A percentile compares a stretch with the other conserved stretches of the same genome.
These are phyloP conservation scores for Picea glauca DNA, from an alignment of 75 land plant species.

Conservation along the genomic window DNA sequence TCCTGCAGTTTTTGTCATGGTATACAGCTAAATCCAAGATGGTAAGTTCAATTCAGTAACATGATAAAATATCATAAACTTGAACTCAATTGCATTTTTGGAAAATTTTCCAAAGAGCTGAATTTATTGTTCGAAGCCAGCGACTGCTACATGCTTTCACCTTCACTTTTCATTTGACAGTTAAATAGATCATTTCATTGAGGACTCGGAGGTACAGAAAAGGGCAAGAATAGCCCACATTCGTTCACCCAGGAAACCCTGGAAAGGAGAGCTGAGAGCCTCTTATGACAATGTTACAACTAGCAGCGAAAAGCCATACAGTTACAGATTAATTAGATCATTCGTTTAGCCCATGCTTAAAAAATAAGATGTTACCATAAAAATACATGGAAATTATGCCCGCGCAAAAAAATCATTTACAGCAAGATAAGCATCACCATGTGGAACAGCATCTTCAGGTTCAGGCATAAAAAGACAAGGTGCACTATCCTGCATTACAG, in stretches of 20 bases:
- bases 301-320: background rate
- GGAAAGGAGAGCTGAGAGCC: background rate
- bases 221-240: background rate
- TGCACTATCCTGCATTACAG: conserved; percentile 54
- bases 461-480: conserved; percentile 94
- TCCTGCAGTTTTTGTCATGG: too few species aligned
- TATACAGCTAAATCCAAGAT: too few species aligned
- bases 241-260: background rate
- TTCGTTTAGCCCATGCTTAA: conserved; percentile 2
- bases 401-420: conserved; percentile 92
- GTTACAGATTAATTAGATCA: conserved; percentile 8
- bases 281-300: background rate
- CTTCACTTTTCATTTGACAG: conserved; percentile 4
- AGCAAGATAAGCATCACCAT: conserved; percentile 95
- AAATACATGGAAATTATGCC: conserved; percentile 7
- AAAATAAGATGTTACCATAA: background rate
- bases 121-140: background rate
- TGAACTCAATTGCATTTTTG: background rate
- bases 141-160: conserved; percentile 3
- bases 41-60: too few species aligned
- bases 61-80: background rate
- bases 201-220: background rate
- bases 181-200: background rate
- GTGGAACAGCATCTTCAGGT: conserved; percentile 95
- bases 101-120: background rate